phyloP scores from a whole-genome alignment of 768 basidiomycete species.

The Tylopilus vinaceipallidus region DNA sequence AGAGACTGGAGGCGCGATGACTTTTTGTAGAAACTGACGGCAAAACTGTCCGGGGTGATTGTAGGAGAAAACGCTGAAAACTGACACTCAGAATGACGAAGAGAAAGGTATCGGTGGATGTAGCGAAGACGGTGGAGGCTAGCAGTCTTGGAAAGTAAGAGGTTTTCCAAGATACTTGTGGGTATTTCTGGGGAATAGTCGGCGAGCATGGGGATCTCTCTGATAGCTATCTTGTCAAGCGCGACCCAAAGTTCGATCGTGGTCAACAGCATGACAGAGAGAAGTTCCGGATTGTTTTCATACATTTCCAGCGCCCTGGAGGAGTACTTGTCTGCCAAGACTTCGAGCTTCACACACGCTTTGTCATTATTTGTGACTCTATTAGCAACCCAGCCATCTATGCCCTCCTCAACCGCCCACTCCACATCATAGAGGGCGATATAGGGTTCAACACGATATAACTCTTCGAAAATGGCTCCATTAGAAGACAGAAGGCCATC shows the following conservation, averaged over 20 bases:
- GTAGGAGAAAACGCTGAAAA: constrained; percentile 32
- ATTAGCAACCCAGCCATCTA: constrained; percentile 36
- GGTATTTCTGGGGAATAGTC: constrained; percentile 34
- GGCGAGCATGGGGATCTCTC: constrained; percentile 25
- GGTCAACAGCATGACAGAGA: constrained; percentile 40
- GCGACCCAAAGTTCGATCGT: constrained; percentile 35
- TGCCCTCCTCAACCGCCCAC: constrained; percentile 24
- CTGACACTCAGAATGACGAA: constrained; percentile 22
- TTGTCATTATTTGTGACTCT: constrained; percentile 1
- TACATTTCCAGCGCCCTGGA: constrained; percentile 15
- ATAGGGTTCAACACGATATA: constrained; percentile 6
- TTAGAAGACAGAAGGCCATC: constrained; percentile 15
- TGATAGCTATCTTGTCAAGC: constrained; percentile 27
- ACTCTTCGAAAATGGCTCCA: constrained; percentile 6
- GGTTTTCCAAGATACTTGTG: constrained; percentile 9
- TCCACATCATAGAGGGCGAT: constrained; percentile 38
- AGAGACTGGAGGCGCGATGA: constrained; percentile 26
- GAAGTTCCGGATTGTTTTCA: constrained; percentile 32
- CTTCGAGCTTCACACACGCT: constrained; percentile 15
- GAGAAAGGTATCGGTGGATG: constrained; percentile 30
- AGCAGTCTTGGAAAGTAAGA: constrained; percentile 28
- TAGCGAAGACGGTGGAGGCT: constrained; percentile 26
- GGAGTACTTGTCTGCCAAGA: constrained; percentile 26
- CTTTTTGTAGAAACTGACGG: constrained; percentile 33
- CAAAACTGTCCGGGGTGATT: constrained; percentile 25